A percentile compares a stretch with the other conserved stretches of the same genome.
Evolutionary conservation across 208 protist genomes (phyloP).

Genomic region (Trypanosoma melophagium): DNA sequence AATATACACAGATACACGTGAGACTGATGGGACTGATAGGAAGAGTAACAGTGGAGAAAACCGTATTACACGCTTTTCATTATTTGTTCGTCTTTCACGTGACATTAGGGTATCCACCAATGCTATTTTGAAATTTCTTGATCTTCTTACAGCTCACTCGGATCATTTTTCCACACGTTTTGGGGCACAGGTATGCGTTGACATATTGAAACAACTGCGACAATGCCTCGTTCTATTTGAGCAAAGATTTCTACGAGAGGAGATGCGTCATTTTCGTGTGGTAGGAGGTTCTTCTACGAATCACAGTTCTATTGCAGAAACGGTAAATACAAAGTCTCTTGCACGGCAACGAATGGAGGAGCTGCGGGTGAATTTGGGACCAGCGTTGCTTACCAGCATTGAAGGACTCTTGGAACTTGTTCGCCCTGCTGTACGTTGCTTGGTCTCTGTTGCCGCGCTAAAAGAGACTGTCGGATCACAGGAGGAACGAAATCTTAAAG

Average conservation of each 20-base stretch:
- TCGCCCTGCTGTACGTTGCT: conserved; percentile 43
- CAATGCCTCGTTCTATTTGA: conserved; percentile 54
- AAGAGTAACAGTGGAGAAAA: conserved; percentile 1
- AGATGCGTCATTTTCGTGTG: conserved; percentile 13
- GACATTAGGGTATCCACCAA: conserved; percentile 58
- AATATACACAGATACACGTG: conserved; percentile 32
- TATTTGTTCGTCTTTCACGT: conserved; percentile 45
- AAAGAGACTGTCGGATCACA: conserved; percentile 24
- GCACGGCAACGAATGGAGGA: conserved; percentile 33
- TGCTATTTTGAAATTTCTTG: conserved; percentile 54
- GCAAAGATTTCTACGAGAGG: conserved; percentile 32
- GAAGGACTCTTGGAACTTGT: conserved; percentile 50
- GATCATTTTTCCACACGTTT: conserved; percentile 59
- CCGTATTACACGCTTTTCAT: not conserved
- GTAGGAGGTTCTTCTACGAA: not conserved
- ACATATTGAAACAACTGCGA: conserved; percentile 69
- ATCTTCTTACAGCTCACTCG: conserved; percentile 42
- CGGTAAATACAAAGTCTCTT: conserved; percentile 21
- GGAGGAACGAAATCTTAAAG: conserved; percentile 48
- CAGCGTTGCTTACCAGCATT: conserved; percentile 53
- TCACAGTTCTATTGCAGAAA: conserved; percentile 7
- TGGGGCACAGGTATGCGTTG: conserved; percentile 61
- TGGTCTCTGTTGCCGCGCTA: conserved; percentile 43
- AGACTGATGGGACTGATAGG: not conserved
- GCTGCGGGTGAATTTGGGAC: conserved; percentile 48